Evolutionary conservation across 2,329 filamentous ascomycete genomes (phyloP), one percentile per base, ranked within the genome.

Genomic region (Calycina marina): DNA sequence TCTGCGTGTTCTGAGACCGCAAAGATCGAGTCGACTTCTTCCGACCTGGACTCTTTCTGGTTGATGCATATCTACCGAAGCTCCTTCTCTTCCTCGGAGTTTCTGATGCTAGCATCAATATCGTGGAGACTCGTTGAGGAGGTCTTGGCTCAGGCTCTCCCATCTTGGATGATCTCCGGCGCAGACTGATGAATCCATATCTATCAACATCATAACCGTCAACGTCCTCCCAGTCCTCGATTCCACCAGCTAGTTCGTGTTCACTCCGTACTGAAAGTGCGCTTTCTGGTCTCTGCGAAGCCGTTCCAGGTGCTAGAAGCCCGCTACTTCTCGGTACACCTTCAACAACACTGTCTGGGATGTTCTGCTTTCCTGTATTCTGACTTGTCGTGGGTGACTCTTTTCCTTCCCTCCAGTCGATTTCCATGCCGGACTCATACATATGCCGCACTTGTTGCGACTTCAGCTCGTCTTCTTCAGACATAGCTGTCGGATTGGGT

Each of bases 181-280:
- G 60, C 26, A 57, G 49, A 32, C 53, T 63, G 45, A 79, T 79
- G 55, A 79, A 79, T 38, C 74, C 74, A 48, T 77, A 79, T 47
- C 74, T 65, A 55, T 79, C 74, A 40, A 79, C 67, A 49, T 72
- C 66, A 30, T 58, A 60, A 18, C 63, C 69, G 32, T 72, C 58
- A 2, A 79, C 57, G 42, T 77, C 69, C 45, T 77, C 67, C 72
- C 72, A 78, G 46, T 79, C 72, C 49, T 79, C 74, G 13, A 76
- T 57, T 11, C 70, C 69, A 28, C 70, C 68, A 10, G 67, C 68
- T 25, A 66, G 54, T 45, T 72, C 65, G 38, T 61, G 59, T 30
- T 45, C 42, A 48, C 38, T 55, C 49, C 31, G 46, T 20, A 28
- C 32, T 13, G 49, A 48, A 13, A 41, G 16, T 4, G 36, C 38